A percentile compares a stretch with the other conserved stretches of the same genome.
These are phyloP conservation scores for Prototheca cutis DNA, from an alignment of 163 green algal species.

Conservation along the genomic window DNA sequence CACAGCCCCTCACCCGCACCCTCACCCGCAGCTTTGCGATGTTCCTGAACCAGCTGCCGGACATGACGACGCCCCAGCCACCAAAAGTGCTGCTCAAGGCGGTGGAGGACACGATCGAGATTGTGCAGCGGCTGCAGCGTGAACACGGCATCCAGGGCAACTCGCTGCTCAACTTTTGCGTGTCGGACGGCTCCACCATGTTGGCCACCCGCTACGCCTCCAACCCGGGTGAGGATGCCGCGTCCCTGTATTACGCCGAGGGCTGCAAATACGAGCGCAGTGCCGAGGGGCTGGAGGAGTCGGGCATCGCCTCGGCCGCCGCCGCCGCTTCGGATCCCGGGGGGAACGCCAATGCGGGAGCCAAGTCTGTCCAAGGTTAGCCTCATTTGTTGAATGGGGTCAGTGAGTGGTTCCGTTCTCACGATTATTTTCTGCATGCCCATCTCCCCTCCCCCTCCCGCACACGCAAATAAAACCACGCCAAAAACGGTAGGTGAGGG, in stretches of 20 bases:
- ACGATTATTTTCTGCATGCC: no score
- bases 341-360: background rate
- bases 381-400: no score
- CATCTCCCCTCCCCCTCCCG: no score
- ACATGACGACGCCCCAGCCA: conserved; percentile 47
- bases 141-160: conserved; percentile 48
- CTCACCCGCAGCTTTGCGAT: conserved; percentile 64
- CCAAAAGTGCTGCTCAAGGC: conserved; percentile 68
- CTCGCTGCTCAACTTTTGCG: conserved; percentile 90
- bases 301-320: background rate
- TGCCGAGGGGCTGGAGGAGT: background rate
- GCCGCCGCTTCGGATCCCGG: background rate
- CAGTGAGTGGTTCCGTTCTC: no score
- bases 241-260: conserved; percentile 91
- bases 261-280: conserved; percentile 30
- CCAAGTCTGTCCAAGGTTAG: background rate
- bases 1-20: no score
- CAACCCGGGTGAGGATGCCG: conserved; percentile 37
- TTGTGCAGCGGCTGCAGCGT: conserved; percentile 47
- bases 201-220: conserved; percentile 81
- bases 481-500: conserved; percentile 40
- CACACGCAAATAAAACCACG: no score
- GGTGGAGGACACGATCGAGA: conserved; percentile 58
- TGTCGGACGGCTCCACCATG: conserved; percentile 76
- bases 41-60: conserved; percentile 84